A percentile compares a stretch with the other conserved stretches of the same genome.
Evolutionary conservation across 179 eudicot genomes (phyloP).

Genomic region (Silene vulgaris): DNA sequence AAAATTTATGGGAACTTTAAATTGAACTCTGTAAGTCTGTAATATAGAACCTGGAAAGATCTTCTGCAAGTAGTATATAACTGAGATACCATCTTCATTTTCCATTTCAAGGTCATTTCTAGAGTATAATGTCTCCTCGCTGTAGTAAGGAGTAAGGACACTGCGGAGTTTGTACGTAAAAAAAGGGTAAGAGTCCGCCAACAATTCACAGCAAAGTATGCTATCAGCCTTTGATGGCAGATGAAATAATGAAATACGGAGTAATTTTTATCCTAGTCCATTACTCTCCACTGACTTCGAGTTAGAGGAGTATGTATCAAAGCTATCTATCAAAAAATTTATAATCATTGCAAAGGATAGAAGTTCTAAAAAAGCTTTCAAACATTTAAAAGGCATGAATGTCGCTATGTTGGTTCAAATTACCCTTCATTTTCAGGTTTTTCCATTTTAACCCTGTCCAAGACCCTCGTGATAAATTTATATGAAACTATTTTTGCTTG

Average conservation of each 20-base stretch:
- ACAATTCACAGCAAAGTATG: slow-evolving; percentile 9
- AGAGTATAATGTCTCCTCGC: slow-evolving; percentile 94
- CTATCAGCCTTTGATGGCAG: neutral
- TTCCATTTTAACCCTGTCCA: neutral
- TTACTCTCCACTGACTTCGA: neutral
- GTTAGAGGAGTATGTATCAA: neutral
- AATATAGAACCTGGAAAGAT: slow-evolving; percentile 76
- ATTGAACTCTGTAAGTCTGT: slow-evolving; percentile 11
- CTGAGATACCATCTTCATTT: slow-evolving; percentile 97
- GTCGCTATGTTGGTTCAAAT: neutral
- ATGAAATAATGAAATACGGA: neutral
- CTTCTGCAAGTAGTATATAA: slow-evolving; percentile 87
- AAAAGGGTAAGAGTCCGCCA: slow-evolving; percentile 8
- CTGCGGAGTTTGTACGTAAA: slow-evolving; percentile 40
- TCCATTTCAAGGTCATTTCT: slow-evolving; percentile 93
- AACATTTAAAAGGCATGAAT: neutral
- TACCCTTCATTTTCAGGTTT: slow-evolving; percentile 4
- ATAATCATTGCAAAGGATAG: neutral
- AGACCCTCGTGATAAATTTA: neutral
- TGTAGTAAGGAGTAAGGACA: slow-evolving; percentile 94
- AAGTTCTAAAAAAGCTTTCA: neutral
- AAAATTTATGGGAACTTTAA: neutral
- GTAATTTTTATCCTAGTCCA: neutral
- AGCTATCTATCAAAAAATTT: neutral
- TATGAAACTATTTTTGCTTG: neutral